A percentile compares a stretch with the other conserved stretches of the same genome.
Conservation (phyloP, 2,329 filamentous ascomycete species). For the Metarhizium anisopliae region DNA sequence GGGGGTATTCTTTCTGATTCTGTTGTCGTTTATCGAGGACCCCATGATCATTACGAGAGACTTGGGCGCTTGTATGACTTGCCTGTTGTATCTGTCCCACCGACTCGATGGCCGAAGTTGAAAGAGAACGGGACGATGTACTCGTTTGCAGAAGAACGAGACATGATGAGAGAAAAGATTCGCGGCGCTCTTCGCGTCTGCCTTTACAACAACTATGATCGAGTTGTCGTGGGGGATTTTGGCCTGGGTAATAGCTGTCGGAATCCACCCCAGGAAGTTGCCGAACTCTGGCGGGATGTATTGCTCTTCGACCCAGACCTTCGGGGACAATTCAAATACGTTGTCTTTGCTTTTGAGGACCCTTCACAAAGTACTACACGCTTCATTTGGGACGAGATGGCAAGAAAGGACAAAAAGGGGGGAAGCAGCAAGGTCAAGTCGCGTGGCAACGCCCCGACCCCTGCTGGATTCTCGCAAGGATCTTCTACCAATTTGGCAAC, state of each 20-base stretch:
- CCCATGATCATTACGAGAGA: constrained; percentile 54
- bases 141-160: constrained; percentile 61
- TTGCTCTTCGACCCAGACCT: constrained; percentile 55
- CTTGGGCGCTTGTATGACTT: constrained; percentile 47
- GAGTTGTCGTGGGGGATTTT: constrained; percentile 55
- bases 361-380: constrained; percentile 41
- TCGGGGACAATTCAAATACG: constrained; percentile 50
- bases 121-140: constrained; percentile 58
- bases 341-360: constrained; percentile 58
- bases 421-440: constrained; percentile 24
- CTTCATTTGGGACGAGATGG: constrained; percentile 45
- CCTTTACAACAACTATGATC: constrained; percentile 46
- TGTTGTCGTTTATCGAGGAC: constrained; percentile 66
- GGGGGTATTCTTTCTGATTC: constrained; percentile 62
- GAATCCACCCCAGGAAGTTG: constrained; percentile 57
- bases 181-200: constrained; percentile 62
- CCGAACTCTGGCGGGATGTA: constrained; percentile 57
- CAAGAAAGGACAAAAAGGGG: constrained; percentile 37
- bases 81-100: constrained; percentile 66
- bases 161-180: constrained; percentile 66
- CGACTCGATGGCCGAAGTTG: constrained; percentile 65
- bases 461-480: constrained; percentile 15
- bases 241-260: constrained; percentile 54
- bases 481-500: constrained; percentile 16
- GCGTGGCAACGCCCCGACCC: constrained; percentile 18